Conservation (phyloP, 2,329 filamentous ascomycete species). For the Stemphylium vesicarium region DNA sequence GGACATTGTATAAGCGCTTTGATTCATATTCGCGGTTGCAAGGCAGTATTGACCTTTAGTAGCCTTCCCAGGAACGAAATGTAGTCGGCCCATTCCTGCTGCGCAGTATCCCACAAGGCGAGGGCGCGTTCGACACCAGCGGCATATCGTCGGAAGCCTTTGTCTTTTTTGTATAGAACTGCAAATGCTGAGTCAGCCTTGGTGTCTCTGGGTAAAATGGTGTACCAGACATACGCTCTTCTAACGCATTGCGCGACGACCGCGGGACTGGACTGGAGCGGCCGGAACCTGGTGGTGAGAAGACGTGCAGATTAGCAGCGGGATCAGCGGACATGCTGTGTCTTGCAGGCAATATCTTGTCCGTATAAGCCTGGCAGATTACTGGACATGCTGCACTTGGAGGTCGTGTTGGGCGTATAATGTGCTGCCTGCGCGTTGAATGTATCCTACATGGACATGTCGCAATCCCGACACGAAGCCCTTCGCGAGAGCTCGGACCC, state of each 20-base stretch:
- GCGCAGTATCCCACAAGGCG: conserved; percentile 85
- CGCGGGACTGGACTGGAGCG: conserved; percentile 76
- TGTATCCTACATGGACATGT: conserved; percentile 15
- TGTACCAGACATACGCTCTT: conserved; percentile 70
- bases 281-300: conserved; percentile 83
- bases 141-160: conserved; percentile 84
- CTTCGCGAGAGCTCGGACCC: conserved; percentile 21
- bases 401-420: conserved; percentile 9
- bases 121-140: conserved; percentile 85
- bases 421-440: conserved; percentile 27
- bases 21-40: conserved; percentile 13
- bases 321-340: conserved; percentile 50
- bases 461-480: conserved; percentile 27
- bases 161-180: conserved; percentile 68
- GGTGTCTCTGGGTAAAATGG: no score
- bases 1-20: conserved; percentile 32
- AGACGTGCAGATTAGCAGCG: conserved; percentile 43
- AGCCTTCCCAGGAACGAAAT: conserved; percentile 94
- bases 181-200: conserved; percentile 30
- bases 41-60: conserved; percentile 70
- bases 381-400: conserved; percentile 39
- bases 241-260: conserved; percentile 77
- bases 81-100: conserved; percentile 99
- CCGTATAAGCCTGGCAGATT: conserved; percentile 21
- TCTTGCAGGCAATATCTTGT: conserved; percentile 24